Conservation (phyloP, 2,329 filamentous ascomycete species). For the Xylaria sp. region DNA sequence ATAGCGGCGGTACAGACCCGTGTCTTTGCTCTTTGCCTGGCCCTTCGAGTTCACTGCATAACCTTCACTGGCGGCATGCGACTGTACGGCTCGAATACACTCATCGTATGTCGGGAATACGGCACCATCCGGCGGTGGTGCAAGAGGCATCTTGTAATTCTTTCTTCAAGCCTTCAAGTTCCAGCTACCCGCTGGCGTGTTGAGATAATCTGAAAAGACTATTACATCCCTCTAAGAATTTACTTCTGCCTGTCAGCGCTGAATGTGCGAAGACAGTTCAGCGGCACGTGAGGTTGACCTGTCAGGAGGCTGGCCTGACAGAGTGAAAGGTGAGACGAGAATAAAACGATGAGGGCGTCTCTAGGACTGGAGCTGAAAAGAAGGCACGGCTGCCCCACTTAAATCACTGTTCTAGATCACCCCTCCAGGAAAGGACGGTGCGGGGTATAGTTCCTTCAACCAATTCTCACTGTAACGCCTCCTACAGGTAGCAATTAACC, state of each 20-base stretch:
- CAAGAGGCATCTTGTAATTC: constrained; percentile 41
- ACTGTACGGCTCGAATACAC: constrained; percentile 42
- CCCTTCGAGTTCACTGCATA: constrained; percentile 45
- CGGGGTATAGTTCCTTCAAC: neutral
- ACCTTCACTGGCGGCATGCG: constrained; percentile 44
- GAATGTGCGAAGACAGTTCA: neutral
- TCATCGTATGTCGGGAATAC: constrained; percentile 43
- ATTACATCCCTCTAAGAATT: neutral
- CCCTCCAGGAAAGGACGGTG: neutral
- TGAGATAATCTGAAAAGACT: no score
- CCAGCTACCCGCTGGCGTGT: neutral
- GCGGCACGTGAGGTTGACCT: neutral
- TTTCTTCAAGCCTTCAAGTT: neutral
- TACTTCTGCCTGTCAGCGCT: neutral
- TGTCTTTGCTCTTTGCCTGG: constrained; percentile 44
- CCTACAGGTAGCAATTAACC: no score
- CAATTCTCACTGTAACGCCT: neutral
- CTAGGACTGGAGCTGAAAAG: constrained; percentile 31
- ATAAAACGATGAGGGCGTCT: constrained; percentile 37
- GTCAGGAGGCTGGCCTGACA: constrained; percentile 6
- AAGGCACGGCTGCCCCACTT: constrained; percentile 26
- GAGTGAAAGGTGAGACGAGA: constrained; percentile 14
- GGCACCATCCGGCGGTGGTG: constrained; percentile 42
- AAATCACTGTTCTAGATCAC: neutral
- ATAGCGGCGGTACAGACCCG: constrained; percentile 45